phyloP scores from a whole-genome alignment of 352 stramenopile genomes.

The Phytophthora sansomeana region DNA sequence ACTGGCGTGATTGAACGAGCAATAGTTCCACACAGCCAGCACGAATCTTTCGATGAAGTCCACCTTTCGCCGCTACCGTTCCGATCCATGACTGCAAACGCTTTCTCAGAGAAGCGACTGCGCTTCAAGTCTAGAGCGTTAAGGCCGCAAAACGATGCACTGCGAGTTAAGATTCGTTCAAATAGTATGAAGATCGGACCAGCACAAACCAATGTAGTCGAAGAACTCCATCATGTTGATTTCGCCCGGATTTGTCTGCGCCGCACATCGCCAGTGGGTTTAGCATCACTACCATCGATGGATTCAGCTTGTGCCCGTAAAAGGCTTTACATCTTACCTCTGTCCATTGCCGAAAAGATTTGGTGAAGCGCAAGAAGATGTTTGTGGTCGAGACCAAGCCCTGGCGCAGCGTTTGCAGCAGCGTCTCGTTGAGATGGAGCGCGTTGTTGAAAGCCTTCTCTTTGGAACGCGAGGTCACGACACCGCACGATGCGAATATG shows the following conservation, averaged over 20 bases:
- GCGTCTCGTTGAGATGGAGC: conserved; percentile 43
- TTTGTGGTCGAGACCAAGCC: conserved; percentile 55
- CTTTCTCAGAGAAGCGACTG: conserved; percentile 73
- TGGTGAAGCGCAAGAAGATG: conserved; percentile 57
- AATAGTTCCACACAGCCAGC: conserved; percentile 82
- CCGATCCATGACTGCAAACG: conserved; percentile 76
- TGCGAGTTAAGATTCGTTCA: background rate
- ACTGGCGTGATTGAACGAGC: conserved; percentile 67
- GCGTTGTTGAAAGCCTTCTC: conserved; percentile 42
- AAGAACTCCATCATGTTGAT: conserved; percentile 81
- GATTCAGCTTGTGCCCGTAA: background rate
- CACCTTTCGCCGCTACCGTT: conserved; percentile 71
- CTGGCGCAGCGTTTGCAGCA: conserved; percentile 48
- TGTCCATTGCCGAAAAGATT: conserved; percentile 68
- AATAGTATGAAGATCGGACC: background rate
- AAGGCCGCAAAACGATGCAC: background rate
- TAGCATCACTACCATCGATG: conserved; percentile 1
- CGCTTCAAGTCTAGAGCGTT: conserved; percentile 52
- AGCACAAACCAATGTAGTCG: conserved; percentile 61
- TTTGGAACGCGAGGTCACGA: conserved; percentile 14
- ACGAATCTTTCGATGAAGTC: conserved; percentile 85
- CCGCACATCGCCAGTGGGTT: background rate
- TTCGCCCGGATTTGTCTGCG: conserved; percentile 65
- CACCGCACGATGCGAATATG: conserved; percentile 16
- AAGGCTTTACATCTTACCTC: conserved; percentile 29